Percentiles rank a stretch among this genome's conserved stretches.
These are phyloP conservation scores for Arctium lappa DNA, from an alignment of 129 eudicot species.

Conservation along the genomic window DNA sequence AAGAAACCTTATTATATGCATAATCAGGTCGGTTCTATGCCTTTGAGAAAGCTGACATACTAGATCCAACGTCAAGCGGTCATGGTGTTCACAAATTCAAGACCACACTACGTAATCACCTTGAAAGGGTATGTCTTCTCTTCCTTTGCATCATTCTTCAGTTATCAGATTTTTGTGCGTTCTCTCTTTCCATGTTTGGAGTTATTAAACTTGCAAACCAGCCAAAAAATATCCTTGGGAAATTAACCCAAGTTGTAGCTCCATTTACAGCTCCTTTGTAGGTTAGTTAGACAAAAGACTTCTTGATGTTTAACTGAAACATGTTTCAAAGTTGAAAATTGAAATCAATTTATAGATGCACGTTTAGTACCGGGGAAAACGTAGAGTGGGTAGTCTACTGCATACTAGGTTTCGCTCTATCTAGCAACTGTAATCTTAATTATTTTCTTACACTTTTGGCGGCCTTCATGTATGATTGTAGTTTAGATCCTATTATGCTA, in stretches of 20 bases:
- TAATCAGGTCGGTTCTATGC: conserved; percentile 69
- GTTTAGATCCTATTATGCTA: too few relatives aligned
- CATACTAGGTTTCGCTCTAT: too few relatives aligned
- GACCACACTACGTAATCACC: conserved; percentile 60
- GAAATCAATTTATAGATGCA: neutral
- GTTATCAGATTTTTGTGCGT: neutral
- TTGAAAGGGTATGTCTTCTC: conserved; percentile 48
- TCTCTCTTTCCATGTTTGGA: neutral
- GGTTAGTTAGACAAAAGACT: neutral
- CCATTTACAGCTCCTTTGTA: neutral
- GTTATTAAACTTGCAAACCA: neutral
- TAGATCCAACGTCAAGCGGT: conserved; percentile 69
- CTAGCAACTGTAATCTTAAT: too few relatives aligned
- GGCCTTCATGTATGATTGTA: too few relatives aligned
- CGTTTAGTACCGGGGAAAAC: neutral
- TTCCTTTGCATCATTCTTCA: neutral
- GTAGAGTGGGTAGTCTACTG: too few relatives aligned
- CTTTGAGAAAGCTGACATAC: conserved; percentile 63
- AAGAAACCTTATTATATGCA: neutral
- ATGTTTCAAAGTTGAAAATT: neutral
- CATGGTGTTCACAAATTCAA: conserved; percentile 30
- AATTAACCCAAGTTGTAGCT: neutral
- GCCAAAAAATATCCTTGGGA: neutral
- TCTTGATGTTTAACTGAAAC: neutral
- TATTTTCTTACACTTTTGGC: too few relatives aligned